Conservation (phyloP, 345 rosid species). For the Eucalyptus pauciflora region DNA sequence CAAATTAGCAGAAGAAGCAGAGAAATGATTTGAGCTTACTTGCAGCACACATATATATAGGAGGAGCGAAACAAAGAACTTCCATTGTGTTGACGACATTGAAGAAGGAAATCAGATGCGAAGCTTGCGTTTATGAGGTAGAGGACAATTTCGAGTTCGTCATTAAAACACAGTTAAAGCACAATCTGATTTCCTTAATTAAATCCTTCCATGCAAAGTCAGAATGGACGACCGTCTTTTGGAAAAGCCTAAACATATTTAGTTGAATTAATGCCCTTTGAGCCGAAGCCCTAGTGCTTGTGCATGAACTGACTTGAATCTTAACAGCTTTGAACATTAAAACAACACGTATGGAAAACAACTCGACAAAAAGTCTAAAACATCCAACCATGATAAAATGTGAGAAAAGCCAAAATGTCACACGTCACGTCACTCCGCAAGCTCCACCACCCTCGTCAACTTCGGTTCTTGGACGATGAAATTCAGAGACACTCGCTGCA, state of each 20-base stretch:
- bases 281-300: neutral
- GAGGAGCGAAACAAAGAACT: neutral
- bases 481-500: neutral
- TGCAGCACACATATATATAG: neutral
- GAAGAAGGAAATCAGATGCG: neutral
- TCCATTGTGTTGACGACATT: neutral
- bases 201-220: neutral
- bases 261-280: neutral
- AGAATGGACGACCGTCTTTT: neutral
- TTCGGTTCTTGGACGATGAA: neutral
- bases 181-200: neutral
- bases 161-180: neutral
- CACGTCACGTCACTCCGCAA: neutral
- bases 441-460: neutral
- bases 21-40: neutral
- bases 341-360: neutral
- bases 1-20: neutral
- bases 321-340: neutral
- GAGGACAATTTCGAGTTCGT: neutral
- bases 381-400: neutral
- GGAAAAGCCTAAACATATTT: neutral
- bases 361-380: neutral
- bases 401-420: neutral
- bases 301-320: neutral
- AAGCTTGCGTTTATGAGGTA: neutral